Conservation (phyloP, 768 basidiomycete genomes). For the Strobilomyces echinocephalus region DNA sequence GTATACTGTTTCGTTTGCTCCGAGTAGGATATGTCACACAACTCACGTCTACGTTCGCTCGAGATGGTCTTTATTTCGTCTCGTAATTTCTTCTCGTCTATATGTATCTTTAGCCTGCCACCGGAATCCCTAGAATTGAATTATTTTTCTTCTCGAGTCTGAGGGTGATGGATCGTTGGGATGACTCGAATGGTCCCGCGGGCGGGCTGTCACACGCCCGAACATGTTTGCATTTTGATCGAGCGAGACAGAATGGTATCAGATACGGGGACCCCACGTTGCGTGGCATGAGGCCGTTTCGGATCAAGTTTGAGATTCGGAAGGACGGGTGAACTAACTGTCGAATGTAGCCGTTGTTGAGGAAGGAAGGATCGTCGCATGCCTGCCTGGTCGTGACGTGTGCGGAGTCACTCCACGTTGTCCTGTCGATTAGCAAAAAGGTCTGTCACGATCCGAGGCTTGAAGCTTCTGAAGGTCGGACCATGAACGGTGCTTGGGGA, state of each 20-base stretch:
- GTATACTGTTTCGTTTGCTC: not conserved
- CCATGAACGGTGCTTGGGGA: too few relatives aligned
- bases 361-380: too few relatives aligned
- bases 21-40: conserved; percentile 3
- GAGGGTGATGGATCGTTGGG: too few relatives aligned
- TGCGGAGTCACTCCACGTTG: not conserved
- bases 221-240: not conserved
- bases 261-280: not conserved
- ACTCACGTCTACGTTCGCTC: not conserved
- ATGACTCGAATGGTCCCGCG: too few relatives aligned
- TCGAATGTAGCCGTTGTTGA: too few relatives aligned
- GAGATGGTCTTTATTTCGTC: not conserved
- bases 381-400: too few relatives aligned
- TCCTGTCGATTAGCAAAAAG: too few relatives aligned
- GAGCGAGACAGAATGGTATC: not conserved
- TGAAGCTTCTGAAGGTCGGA: too few relatives aligned
- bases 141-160: not conserved
- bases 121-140: not conserved
- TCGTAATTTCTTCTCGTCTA: not conserved
- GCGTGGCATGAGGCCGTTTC: not conserved
- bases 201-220: not conserved
- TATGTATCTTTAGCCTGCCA: not conserved
- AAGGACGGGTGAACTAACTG: not conserved
- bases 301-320: not conserved
- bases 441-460: too few relatives aligned